These are phyloP conservation scores for sunflower (Helianthus annuus) DNA, from an alignment of 129 eudicot species.

Conservation along the genomic window DNA sequence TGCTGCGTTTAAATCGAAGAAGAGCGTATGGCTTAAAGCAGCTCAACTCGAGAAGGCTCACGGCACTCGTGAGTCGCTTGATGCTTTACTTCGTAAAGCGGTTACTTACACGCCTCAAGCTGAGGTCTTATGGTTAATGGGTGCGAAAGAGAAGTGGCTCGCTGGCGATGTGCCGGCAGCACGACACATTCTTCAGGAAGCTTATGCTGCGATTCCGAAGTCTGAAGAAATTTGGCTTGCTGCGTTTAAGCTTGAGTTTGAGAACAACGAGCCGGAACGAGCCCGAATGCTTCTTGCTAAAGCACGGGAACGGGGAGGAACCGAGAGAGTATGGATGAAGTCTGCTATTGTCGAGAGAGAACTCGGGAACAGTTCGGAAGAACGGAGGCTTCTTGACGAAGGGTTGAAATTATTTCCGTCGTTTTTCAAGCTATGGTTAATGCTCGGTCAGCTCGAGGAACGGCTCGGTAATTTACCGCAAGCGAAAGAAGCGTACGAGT, in stretches of 20 bases:
- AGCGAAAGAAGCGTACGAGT: constrained; percentile 68
- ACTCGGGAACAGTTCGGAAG: constrained; percentile 65
- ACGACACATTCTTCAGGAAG: constrained; percentile 81
- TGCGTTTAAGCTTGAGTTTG: constrained; percentile 94
- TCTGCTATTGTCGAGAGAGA: constrained; percentile 95
- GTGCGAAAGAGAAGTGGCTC: constrained; percentile 99
- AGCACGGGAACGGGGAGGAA: constrained; percentile 87
- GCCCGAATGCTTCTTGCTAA: constrained; percentile 91
- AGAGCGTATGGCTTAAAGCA: constrained; percentile 93
- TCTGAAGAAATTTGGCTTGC: constrained; percentile 99
- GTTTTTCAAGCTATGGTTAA: constrained; percentile 84
- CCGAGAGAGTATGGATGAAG: constrained; percentile 97
- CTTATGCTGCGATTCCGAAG: constrained; percentile 82
- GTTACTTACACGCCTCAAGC: constrained; percentile 90
- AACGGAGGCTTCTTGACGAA: constrained; percentile 76
- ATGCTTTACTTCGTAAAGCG: constrained; percentile 76
- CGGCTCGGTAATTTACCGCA: constrained; percentile 45
- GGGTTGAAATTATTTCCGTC: constrained; percentile 69
- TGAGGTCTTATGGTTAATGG: constrained; percentile 92
- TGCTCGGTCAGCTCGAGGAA: constrained; percentile 95
- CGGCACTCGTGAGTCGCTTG: constrained; percentile 88
- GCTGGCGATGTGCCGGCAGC: constrained; percentile 97
- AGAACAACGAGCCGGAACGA: constrained; percentile 84
- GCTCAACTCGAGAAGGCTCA: constrained; percentile 97
- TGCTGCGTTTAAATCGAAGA: constrained; percentile 73